Conservation (phyloP, 1,284 basidiomycete species). For the Afroboletus lepidellus region DNA sequence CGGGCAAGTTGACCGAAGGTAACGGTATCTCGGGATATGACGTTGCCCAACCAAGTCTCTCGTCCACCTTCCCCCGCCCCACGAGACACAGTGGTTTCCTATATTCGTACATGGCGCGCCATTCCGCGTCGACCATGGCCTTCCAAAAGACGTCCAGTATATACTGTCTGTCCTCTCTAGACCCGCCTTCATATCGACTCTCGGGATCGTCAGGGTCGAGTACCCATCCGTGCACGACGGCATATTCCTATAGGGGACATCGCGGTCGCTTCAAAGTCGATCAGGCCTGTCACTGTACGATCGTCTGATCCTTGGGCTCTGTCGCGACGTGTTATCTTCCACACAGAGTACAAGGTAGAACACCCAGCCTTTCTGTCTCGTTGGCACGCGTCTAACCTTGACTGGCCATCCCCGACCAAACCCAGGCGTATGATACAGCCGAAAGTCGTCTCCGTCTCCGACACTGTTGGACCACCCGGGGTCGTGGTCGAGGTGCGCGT, state of each 20-base stretch:
- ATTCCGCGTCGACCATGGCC: neutral
- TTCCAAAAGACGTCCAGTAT: neutral
- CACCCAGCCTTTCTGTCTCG: conserved; percentile 52
- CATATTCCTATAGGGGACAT: neutral
- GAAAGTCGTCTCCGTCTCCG: conserved; percentile 79
- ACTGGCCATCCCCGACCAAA: conserved; percentile 72
- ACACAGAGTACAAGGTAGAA: no score
- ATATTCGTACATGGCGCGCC: neutral
- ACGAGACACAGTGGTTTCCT: neutral
- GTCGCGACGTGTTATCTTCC: no score
- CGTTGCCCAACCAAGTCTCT: neutral
- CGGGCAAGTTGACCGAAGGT: no score
- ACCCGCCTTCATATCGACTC: neutral
- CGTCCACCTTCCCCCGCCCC: no score
- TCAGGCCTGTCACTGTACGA: conserved; percentile 1
- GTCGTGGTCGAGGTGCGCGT: no score
- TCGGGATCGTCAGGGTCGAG: neutral
- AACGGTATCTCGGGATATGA: neutral
- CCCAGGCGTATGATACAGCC: conserved; percentile 81
- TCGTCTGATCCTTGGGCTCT: no score
- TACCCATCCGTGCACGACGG: neutral
- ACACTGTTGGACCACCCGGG: no score
- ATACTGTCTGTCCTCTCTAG: neutral
- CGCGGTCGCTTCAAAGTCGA: neutral
- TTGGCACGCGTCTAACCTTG: conserved; percentile 66